Evolutionary conservation across 2,329 filamentous ascomycete genomes (phyloP).

Genomic region (Aciculosporium take): DNA sequence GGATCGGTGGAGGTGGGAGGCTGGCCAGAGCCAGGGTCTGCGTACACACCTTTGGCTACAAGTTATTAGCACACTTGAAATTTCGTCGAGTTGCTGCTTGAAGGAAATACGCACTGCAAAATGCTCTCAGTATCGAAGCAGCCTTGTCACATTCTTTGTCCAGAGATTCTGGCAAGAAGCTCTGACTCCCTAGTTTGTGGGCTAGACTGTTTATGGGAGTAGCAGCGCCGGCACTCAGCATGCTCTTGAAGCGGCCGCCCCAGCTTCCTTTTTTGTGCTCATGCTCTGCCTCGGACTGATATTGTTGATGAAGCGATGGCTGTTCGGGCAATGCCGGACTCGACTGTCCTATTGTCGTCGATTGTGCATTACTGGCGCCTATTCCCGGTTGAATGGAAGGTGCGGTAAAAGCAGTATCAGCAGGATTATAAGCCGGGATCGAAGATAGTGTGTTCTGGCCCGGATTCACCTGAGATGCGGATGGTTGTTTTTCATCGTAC

Average conservation of each 20-base stretch:
- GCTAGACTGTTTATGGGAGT: slow-evolving; percentile 67
- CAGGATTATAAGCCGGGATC: slow-evolving; percentile 19
- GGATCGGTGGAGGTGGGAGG: slow-evolving; percentile 18
- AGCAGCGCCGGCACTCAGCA: slow-evolving; percentile 33
- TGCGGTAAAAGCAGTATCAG: slow-evolving; percentile 17
- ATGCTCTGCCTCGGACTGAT: background rate
- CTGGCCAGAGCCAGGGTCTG: slow-evolving; percentile 18
- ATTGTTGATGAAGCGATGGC: background rate
- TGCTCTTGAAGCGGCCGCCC: slow-evolving; percentile 17
- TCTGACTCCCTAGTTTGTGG: slow-evolving; percentile 69
- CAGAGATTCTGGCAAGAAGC: slow-evolving; percentile 72
- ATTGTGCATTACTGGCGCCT: background rate
- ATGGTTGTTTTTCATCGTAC: slow-evolving; percentile 8
- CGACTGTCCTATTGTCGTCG: background rate
- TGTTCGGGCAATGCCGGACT: background rate
- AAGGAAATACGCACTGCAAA: slow-evolving; percentile 52
- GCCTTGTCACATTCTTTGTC: slow-evolving; percentile 89
- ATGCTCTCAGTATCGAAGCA: slow-evolving; percentile 66
- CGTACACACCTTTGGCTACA: slow-evolving; percentile 38
- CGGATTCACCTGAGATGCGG: slow-evolving; percentile 1
- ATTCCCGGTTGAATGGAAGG: slow-evolving; percentile 10
- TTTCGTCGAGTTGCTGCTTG: too few species aligned
- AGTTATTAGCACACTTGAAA: background rate
- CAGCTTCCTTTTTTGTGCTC: slow-evolving; percentile 11
- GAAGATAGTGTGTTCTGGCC: slow-evolving; percentile 10